Percentiles rank a stretch among this genome's conserved stretches.
Evolutionary conservation across 1,139 yeast genomes (phyloP).

Genomic region (Candida smagusa): DNA sequence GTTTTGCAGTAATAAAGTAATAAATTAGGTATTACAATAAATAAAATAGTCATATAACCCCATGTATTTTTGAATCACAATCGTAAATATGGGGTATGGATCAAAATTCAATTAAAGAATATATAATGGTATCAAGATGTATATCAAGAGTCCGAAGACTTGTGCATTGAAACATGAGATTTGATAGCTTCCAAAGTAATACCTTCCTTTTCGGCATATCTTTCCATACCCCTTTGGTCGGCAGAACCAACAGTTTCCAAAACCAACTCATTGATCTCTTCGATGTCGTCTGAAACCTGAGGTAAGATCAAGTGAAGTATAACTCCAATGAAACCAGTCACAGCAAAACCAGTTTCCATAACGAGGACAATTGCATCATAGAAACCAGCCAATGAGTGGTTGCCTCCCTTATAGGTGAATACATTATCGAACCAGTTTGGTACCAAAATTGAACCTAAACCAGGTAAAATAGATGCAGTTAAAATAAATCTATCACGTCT

Average conservation of each 20-base stretch:
- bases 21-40: too few species aligned
- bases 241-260: constrained; percentile 48
- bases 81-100: too few species aligned
- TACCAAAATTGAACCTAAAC: constrained; percentile 76
- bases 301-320: constrained; percentile 70
- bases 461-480: constrained; percentile 72
- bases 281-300: constrained; percentile 63
- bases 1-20: too few species aligned
- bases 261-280: constrained; percentile 46
- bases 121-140: not conserved
- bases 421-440: constrained; percentile 70
- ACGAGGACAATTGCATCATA: constrained; percentile 76
- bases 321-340: constrained; percentile 76
- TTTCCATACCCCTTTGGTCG: constrained; percentile 37
- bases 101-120: not conserved
- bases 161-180: constrained; percentile 12
- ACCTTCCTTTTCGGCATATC: constrained; percentile 36
- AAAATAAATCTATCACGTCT: constrained; percentile 85
- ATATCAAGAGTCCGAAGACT: not conserved
- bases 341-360: constrained; percentile 85
- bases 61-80: too few species aligned
- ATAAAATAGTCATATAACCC: too few species aligned
- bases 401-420: constrained; percentile 72
- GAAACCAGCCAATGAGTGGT: constrained; percentile 65
- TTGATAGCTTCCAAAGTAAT: constrained; percentile 24